These are phyloP conservation scores for Sodiomyces alkalinus DNA, from an alignment of 2,329 filamentous ascomycete species.

Conservation along the genomic window DNA sequence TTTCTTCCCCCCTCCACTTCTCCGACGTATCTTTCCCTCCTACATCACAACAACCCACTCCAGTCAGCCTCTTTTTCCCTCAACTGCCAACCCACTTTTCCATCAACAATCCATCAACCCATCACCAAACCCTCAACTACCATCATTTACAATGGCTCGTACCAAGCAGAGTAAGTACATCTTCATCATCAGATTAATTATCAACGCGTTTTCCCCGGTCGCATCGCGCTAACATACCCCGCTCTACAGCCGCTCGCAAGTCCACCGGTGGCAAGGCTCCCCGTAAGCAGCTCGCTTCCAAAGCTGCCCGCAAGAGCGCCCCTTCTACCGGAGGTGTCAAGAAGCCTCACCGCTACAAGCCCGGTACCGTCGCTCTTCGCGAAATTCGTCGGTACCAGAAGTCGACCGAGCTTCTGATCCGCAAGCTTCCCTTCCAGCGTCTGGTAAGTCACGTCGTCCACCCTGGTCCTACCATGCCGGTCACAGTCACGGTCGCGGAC, in stretches of 20 bases:
- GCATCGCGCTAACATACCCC: too few relatives aligned
- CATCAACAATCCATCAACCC: conserved; percentile 15
- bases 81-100: conserved; percentile 13
- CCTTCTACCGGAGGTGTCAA: conserved; percentile 95
- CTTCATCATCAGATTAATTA: not conserved
- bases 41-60: conserved; percentile 24
- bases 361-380: conserved; percentile 76
- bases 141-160: conserved; percentile 38
- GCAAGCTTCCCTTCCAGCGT: conserved; percentile 96
- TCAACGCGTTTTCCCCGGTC: too few relatives aligned
- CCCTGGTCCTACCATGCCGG: too few relatives aligned
- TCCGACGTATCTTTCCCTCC: conserved; percentile 10
- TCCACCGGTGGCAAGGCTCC: conserved; percentile 67
- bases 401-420: conserved; percentile 76
- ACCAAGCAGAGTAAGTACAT: conserved; percentile 38
- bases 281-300: conserved; percentile 96
- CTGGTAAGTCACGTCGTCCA: conserved; percentile 45
- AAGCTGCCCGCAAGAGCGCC: conserved; percentile 96
- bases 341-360: conserved; percentile 82
- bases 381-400: conserved; percentile 91
- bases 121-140: conserved; percentile 3
- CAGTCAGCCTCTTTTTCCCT: conserved; percentile 15
- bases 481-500: not conserved
- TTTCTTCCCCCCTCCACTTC: conserved; percentile 15
- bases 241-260: conserved; percentile 40